phyloP scores from a whole-genome alignment of 1,284 basidiomycete species.

The Thecaphora thlaspeos region DNA sequence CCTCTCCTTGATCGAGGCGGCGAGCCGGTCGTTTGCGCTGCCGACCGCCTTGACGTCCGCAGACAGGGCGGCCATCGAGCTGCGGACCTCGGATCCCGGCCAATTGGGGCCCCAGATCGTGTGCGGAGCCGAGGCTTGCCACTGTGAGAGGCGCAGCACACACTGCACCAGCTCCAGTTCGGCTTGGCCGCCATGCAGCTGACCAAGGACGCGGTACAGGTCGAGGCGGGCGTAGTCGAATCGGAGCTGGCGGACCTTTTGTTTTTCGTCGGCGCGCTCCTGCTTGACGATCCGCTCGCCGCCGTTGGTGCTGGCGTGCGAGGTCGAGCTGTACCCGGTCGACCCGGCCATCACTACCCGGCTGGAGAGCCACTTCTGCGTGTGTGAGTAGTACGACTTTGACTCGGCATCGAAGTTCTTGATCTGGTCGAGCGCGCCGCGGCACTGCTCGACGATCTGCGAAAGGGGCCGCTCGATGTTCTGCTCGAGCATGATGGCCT shows the following conservation, averaged over 20 bases:
- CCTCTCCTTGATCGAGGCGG: slow-evolving; percentile 7
- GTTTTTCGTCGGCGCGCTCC: slow-evolving; percentile 42
- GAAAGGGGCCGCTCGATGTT: slow-evolving; percentile 32
- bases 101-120: slow-evolving; percentile 5
- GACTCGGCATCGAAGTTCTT: slow-evolving; percentile 41
- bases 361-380: slow-evolving; percentile 47
- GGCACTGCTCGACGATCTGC: slow-evolving; percentile 31
- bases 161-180: slow-evolving; percentile 29
- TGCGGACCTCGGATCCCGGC: not conserved
- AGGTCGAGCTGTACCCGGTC: not conserved
- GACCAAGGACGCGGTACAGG: slow-evolving; percentile 12
- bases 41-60: slow-evolving; percentile 6
- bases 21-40: slow-evolving; percentile 4
- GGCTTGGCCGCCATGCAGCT: slow-evolving; percentile 36
- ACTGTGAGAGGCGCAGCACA: slow-evolving; percentile 23
- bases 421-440: slow-evolving; percentile 21
- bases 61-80: slow-evolving; percentile 4
- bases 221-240: slow-evolving; percentile 42
- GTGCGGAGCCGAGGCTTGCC: slow-evolving; percentile 12
- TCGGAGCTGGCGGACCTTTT: slow-evolving; percentile 34
- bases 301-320: not conserved
- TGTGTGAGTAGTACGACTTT: slow-evolving; percentile 45
- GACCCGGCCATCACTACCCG: slow-evolving; percentile 3
- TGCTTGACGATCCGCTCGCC: slow-evolving; percentile 16
- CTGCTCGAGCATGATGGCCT: slow-evolving; percentile 15